Evolutionary conservation across 768 basidiomycete genomes (phyloP).

Genomic region (Peribolospora baueri): DNA sequence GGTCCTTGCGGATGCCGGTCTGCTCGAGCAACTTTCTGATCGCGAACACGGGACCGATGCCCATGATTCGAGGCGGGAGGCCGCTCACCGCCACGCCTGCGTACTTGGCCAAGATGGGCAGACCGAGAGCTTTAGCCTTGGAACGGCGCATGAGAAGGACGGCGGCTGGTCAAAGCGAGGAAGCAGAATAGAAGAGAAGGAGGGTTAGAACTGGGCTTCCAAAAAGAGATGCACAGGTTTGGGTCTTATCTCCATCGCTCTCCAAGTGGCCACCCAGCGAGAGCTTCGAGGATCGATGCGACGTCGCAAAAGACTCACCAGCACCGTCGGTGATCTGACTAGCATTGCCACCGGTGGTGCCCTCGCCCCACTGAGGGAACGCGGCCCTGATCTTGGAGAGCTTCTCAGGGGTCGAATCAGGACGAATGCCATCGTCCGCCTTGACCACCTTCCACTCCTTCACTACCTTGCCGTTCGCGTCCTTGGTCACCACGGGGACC

Average conservation of each 20-base stretch:
- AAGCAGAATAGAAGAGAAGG: too few species aligned
- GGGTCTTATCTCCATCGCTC: too few species aligned
- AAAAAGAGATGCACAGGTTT: too few species aligned
- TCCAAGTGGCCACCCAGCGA: too few species aligned
- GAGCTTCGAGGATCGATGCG: too few species aligned
- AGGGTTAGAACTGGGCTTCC: too few species aligned
- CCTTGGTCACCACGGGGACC: conserved; percentile 48
- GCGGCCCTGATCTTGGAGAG: conserved; percentile 65
- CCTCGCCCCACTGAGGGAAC: conserved; percentile 41
- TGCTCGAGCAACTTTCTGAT: conserved; percentile 50
- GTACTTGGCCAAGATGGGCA: conserved; percentile 50
- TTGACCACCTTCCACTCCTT: conserved; percentile 45
- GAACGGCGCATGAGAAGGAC: conserved; percentile 54
- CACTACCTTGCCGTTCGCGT: conserved; percentile 21
- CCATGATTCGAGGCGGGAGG: conserved; percentile 55
- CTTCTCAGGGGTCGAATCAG: conserved; percentile 55
- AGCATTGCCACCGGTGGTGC: conserved; percentile 35
- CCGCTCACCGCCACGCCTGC: conserved; percentile 47
- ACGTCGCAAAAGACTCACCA: not conserved
- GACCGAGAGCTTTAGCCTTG: conserved; percentile 50
- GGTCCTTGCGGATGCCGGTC: conserved; percentile 37
- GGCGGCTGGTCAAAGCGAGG: conserved; percentile 26
- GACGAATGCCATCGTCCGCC: conserved; percentile 61
- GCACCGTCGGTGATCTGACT: conserved; percentile 76
- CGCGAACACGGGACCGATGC: conserved; percentile 53